phyloP scores from a whole-genome alignment of 2,329 filamentous ascomycete species.

The Blumeriella jaapii region DNA sequence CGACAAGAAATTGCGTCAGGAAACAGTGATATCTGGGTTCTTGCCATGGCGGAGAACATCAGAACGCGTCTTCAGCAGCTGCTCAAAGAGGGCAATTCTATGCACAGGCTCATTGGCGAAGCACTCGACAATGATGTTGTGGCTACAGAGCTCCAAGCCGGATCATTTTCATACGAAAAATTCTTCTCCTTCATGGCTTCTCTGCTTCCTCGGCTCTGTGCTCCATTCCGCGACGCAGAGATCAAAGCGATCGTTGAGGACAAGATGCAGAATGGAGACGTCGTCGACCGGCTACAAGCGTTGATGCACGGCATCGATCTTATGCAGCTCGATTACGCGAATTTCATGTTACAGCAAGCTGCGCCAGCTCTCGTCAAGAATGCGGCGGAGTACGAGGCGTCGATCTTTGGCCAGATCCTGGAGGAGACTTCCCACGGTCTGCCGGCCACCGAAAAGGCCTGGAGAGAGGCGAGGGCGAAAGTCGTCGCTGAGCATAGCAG shows the following conservation, averaged over 20 bases:
- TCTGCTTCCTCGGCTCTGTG: conserved; percentile 68
- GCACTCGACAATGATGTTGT: conserved; percentile 64
- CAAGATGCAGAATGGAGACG: conserved; percentile 45
- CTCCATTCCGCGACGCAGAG: conserved; percentile 67
- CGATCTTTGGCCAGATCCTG: conserved; percentile 57
- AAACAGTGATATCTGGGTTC: conserved; percentile 54
- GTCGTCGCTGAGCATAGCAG: conserved; percentile 54
- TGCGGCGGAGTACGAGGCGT: conserved; percentile 62
- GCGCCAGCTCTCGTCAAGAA: conserved; percentile 62
- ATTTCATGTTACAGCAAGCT: conserved; percentile 63
- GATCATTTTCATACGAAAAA: conserved; percentile 68
- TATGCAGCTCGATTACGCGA: conserved; percentile 71
- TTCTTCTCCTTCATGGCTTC: conserved; percentile 69
- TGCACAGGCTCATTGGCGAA: conserved; percentile 65
- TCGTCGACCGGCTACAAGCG: conserved; percentile 66
- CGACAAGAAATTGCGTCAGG: conserved; percentile 49
- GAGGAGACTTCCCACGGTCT: conserved; percentile 42
- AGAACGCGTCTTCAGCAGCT: conserved; percentile 61
- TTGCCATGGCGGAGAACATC: conserved; percentile 60
- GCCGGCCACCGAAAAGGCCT: conserved; percentile 50
- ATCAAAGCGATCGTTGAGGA: conserved; percentile 57
- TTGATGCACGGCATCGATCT: conserved; percentile 66
- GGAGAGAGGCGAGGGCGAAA: conserved; percentile 52
- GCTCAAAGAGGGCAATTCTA: conserved; percentile 57
- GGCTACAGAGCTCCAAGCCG: conserved; percentile 54